Percentiles rank a stretch among this genome's conserved stretches.
phyloP scores from a whole-genome alignment of 1,284 basidiomycete genomes.

The Heterobasidion irregulare region DNA sequence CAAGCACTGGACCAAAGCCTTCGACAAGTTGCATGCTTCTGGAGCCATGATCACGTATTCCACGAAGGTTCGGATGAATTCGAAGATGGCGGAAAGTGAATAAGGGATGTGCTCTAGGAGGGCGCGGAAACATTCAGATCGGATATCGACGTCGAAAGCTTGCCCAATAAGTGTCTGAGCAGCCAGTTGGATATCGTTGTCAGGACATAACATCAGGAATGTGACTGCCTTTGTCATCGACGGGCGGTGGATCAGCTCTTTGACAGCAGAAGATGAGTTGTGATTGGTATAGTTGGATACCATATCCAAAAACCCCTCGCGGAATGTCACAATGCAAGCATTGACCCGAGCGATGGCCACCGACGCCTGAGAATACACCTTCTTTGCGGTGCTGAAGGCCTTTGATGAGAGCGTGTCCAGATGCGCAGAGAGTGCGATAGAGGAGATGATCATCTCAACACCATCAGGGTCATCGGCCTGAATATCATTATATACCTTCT shows the following conservation, averaged over 20 bases:
- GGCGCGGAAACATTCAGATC: conserved; percentile 78
- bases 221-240: conserved; percentile 51
- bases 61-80: conserved; percentile 61
- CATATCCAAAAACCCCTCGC: conserved; percentile 52
- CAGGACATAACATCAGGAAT: conserved; percentile 73
- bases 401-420: conserved; percentile 51
- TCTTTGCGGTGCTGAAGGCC: conserved; percentile 36
- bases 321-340: conserved; percentile 41
- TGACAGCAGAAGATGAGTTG: conserved; percentile 38
- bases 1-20: conserved; percentile 83
- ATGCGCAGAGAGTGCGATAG: conserved; percentile 54
- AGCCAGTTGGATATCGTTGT: conserved; percentile 62
- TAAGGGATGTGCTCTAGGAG: conserved; percentile 61
- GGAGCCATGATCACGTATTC: conserved; percentile 55
- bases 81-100: conserved; percentile 62
- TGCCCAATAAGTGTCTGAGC: conserved; percentile 72
- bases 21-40: conserved; percentile 81
- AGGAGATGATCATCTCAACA: conserved; percentile 45
- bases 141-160: conserved; percentile 79
- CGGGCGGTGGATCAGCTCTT: conserved; percentile 42
- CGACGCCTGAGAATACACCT: conserved; percentile 17
- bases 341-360: conserved; percentile 48
- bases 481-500: conserved; percentile 50
- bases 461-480: conserved; percentile 50
- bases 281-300: conserved; percentile 59